Evolutionary conservation across 129 eudicot species (phyloP).

Genomic region (Centaurea solstitialis): DNA sequence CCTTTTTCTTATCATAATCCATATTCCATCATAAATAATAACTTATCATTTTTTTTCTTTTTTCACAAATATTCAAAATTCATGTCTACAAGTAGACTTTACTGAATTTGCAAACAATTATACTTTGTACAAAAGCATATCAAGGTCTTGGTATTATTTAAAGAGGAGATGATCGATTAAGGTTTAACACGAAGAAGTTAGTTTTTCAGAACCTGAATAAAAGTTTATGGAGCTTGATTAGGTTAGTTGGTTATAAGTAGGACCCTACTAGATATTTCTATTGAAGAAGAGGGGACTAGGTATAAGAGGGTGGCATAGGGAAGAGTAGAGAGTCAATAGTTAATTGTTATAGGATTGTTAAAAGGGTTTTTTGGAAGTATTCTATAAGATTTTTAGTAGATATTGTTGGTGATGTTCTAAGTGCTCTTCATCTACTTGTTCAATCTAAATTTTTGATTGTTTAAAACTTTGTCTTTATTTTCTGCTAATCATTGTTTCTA

Average conservation of each 20-base stretch:
- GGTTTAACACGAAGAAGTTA: background rate
- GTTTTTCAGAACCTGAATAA: too few species aligned
- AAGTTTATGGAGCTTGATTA: too few species aligned
- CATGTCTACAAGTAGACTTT: background rate
- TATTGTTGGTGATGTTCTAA: too few species aligned
- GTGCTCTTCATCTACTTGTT: background rate
- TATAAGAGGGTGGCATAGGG: too few species aligned
- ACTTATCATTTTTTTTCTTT: background rate
- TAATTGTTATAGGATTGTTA: too few species aligned
- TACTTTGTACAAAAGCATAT: background rate
- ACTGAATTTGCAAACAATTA: background rate
- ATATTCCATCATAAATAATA: too few species aligned
- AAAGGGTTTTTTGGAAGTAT: background rate
- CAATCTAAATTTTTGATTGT: background rate
- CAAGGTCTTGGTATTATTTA: too few species aligned
- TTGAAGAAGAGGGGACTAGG: background rate
- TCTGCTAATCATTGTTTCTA: background rate
- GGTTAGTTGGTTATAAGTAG: too few species aligned
- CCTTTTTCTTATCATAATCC: background rate
- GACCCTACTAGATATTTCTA: background rate
- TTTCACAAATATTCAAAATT: background rate
- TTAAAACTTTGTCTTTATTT: too few species aligned
- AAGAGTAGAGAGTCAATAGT: too few species aligned
- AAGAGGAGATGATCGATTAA: background rate
- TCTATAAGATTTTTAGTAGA: background rate